These are phyloP conservation scores for Multifurca ochricompacta DNA, from an alignment of 768 basidiomycete species.

Conservation along the genomic window DNA sequence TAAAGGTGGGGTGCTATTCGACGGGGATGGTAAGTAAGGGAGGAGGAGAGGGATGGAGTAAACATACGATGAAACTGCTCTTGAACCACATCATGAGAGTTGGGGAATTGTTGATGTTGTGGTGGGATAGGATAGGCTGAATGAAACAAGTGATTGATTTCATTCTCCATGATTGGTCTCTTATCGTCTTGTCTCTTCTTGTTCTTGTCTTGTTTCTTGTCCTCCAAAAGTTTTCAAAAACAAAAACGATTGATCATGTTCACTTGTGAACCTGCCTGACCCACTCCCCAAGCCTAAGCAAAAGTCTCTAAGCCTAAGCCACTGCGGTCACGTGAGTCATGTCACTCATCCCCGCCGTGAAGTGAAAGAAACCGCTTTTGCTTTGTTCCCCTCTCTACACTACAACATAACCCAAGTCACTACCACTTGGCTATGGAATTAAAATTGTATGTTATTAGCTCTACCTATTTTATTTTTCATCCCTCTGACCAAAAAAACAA, in stretches of 20 bases:
- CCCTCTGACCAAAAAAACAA: constrained; percentile 8
- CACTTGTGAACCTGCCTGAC: too few species aligned
- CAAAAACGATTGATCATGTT: too few species aligned
- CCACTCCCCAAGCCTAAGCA: too few species aligned
- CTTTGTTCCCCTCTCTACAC: neutral
- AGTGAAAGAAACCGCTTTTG: too few species aligned
- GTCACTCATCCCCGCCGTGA: too few species aligned
- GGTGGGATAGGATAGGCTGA: constrained; percentile 44
- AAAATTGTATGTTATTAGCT: constrained; percentile 31
- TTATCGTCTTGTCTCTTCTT: neutral
- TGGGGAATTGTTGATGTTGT: constrained; percentile 28
- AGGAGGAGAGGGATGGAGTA: constrained; percentile 19
- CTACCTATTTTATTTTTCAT: neutral
- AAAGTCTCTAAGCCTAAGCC: too few species aligned
- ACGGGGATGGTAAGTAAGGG: constrained; percentile 12
- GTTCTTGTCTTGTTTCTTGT: too few species aligned
- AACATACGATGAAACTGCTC: constrained; percentile 16
- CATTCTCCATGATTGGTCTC: constrained; percentile 33
- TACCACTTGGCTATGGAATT: constrained; percentile 36
- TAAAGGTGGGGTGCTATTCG: constrained; percentile 14
- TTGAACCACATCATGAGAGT: constrained; percentile 23
- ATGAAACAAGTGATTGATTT: constrained; percentile 56
- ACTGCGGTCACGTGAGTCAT: constrained; percentile 4
- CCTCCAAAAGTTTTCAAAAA: too few species aligned
- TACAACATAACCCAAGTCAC: too few species aligned